Evolutionary conservation across 139 green algal genomes (phyloP), one percentile per base, ranked within the genome.

Genomic region (Microglena sp.): DNA sequence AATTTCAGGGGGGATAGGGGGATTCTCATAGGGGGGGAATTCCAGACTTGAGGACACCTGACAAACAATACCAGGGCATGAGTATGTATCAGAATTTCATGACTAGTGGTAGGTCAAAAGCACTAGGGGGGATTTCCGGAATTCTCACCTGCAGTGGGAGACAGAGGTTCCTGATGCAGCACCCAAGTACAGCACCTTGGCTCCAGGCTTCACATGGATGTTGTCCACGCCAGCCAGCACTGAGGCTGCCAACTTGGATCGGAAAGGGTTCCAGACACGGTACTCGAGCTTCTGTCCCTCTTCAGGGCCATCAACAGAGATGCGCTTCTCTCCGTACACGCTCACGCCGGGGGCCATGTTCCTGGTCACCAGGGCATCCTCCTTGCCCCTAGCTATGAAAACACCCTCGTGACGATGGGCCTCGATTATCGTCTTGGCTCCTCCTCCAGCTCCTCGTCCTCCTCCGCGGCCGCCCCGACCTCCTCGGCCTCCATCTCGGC

Each of bases 191-290:
- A 99, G 82, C 58, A 98, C 79, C 79, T 95, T 95, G 61, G 77
- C 82, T 33, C 89, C 87, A 2, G 92, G 94, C 75, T 95, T 93
- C 66, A 99, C 91, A 76, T 96, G 86, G 65, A 99, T 97, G 82
- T 98, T 96, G 85, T 99, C 94, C 11, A 99, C 81, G 58, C 94
- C 94, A 34, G 94, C 94, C 31, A 99, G 80, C 34, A 99, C 90
- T 7, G 91, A 88, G 21, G 94, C 94, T 11, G 94, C 94, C 57
- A 99, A 82, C 88, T 99, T 99, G 44, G 87, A 96, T 33, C 94
- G 79, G 89, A 98, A 98, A 33, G 94, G 94, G 84, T 99, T 99
- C 94, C 94, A 99, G 33, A 99, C 92, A 35, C 94, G 83, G 85
- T 99, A 99, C 86, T 99, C 94, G 2, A 88, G 78, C 83, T 99